These are phyloP conservation scores for Fusarium euwallaceae DNA, from an alignment of 2,329 filamentous ascomycete genomes.

Conservation along the genomic window DNA sequence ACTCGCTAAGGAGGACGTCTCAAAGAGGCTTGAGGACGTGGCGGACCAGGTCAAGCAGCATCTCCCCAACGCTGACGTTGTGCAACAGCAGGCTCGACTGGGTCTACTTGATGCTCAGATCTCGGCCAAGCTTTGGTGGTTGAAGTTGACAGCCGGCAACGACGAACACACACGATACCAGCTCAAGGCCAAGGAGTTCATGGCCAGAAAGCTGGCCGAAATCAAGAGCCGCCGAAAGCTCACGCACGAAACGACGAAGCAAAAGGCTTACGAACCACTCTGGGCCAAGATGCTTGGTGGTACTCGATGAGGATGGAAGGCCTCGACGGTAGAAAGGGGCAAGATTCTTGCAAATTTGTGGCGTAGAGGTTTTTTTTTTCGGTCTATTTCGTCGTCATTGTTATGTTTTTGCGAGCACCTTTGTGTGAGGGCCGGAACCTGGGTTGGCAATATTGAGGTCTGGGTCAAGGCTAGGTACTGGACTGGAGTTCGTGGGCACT, in stretches of 20 bases:
- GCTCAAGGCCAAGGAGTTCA: constrained; percentile 60
- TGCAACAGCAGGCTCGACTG: constrained; percentile 59
- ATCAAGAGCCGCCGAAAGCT: constrained; percentile 48
- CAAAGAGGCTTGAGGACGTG: constrained; percentile 31
- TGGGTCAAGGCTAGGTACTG: constrained; percentile 35
- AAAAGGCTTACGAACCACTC: constrained; percentile 7
- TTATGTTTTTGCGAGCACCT: constrained; percentile 19
- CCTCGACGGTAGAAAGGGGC: constrained; percentile 15
- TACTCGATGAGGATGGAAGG: constrained; percentile 26
- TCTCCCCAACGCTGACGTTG: constrained; percentile 40
- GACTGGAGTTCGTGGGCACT: constrained; percentile 45
- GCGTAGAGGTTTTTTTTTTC: constrained; percentile 23
- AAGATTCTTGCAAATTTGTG: constrained; percentile 29
- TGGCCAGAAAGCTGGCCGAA: constrained; percentile 54
- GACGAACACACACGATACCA: constrained; percentile 62
- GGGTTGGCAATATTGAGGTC: constrained; percentile 38
- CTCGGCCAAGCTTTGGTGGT: constrained; percentile 68
- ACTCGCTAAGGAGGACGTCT: constrained; percentile 33
- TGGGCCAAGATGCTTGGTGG: constrained; percentile 42
- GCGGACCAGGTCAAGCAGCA: constrained; percentile 37
- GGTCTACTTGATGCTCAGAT: constrained; percentile 67
- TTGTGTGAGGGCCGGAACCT: constrained; percentile 24
- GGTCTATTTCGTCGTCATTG: constrained; percentile 9
- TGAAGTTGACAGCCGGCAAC: constrained; percentile 64
- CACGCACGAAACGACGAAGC: constrained; percentile 37